Evolutionary conservation across 768 basidiomycete genomes (phyloP), one percentile per base, ranked within the genome.

Genomic region (Lyophyllum decastes): DNA sequence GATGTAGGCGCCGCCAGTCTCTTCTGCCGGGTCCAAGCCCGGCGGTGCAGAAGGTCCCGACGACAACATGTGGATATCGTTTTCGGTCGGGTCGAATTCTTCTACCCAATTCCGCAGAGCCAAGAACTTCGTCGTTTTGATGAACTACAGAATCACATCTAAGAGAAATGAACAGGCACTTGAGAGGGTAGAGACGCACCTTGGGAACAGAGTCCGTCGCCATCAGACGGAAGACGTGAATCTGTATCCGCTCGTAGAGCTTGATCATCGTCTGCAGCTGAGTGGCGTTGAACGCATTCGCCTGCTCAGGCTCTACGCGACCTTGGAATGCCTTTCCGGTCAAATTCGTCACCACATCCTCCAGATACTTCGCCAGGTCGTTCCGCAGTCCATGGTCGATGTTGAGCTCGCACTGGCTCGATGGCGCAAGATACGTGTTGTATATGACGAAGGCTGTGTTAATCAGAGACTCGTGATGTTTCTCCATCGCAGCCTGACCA

Each of bases 201-300:
- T 96, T 96, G 14, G 97, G 97, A n/a, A 99, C 90, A 7, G 96
- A 98, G 72, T 99, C 97, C 55, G 95, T 96, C 17, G 97, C 95
- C 92, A 99, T 96, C 65, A 99, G 70, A 47, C 96, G 85, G 80
- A 98, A 98, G 62, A 98, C 94, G 67, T 98, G 95, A 21, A 82
- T 89, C 74, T 98, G 97, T 54, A 99, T 99, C 55, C 95, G 87
- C 72, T 95, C 95, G 72, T 98, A 99, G 64, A 98, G 74, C 63
- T 85, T 79, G 64, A 99, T 92, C 82, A 98, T 90, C 44, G 85
- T 91, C 75, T 96, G 94, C 44, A 99, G 77, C 71, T 98, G 96
- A 40, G 93, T 98, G 19, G 97, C 96, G 59, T 96, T 95, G 81
- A 98, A 88, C 4, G 89, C 81, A 45, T 77, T 82, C 24, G 90